Evolutionary conservation across 139 green algal genomes (phyloP).

Genomic region (Closterium sp.): DNA sequence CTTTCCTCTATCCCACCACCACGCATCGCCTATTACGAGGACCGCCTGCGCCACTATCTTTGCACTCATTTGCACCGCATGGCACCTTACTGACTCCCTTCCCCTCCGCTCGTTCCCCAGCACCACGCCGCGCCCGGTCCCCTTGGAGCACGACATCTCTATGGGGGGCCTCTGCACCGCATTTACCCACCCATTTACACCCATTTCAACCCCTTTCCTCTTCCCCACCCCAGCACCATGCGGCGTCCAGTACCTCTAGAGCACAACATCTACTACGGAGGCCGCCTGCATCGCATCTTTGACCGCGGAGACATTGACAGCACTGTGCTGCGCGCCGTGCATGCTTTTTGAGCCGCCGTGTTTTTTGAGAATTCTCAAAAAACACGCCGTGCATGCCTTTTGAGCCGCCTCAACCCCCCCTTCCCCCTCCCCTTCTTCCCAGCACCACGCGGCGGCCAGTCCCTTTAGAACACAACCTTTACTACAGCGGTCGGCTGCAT

Average conservation of each 20-base stretch:
- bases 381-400: background rate
- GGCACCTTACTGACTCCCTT: too few relatives aligned
- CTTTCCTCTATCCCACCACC: too few relatives aligned
- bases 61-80: too few relatives aligned
- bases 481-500: constrained; percentile 79
- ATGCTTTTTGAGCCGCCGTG: too few relatives aligned
- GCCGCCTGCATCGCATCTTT: constrained; percentile 76
- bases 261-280: constrained; percentile 86
- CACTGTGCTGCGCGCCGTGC: background rate
- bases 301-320: constrained; percentile 19
- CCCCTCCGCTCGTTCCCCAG: background rate
- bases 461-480: constrained; percentile 91
- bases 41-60: too few relatives aligned
- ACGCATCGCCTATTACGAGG: too few relatives aligned
- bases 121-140: background rate
- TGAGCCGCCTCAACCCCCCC: too few relatives aligned
- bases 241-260: constrained; percentile 90
- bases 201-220: background rate
- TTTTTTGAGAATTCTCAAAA: too few relatives aligned
- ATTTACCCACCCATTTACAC: background rate
- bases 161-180: too few relatives aligned
- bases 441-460: constrained; percentile 83
- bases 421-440: constrained; percentile 17
- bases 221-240: constrained; percentile 66
- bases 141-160: background rate